Evolutionary conservation across 1,284 basidiomycete genomes (phyloP), one percentile per base, ranked within the genome.

Genomic region (Cystobasidiaceae sp.): DNA sequence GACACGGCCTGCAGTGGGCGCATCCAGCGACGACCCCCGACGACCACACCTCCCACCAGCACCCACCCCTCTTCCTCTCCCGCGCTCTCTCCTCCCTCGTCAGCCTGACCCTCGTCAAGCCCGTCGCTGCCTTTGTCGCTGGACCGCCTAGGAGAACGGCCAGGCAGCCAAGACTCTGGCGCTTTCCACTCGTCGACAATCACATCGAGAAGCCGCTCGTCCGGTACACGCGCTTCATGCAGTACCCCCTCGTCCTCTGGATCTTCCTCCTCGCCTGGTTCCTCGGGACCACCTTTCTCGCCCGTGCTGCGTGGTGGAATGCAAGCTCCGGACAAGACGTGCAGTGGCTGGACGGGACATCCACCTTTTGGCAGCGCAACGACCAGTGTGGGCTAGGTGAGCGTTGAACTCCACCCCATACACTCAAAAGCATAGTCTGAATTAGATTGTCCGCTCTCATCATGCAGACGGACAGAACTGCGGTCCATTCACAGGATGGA

Each of bases 241-340:
- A 44, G n/a, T 25, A 33, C 28, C 61, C 61, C 13, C 9, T 64
- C n/a, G 33, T 64, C 25, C 23, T 56, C 9, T 64, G 61, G 61
- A 30, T 85, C 46, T 80, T 88, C 28, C 81, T 77, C 37, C 79
- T 79, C 30, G 84, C 79, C 0, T 91, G 89, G 75, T 85, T 90
- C 68, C 81, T 89, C 52, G 83, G 81, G 19, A 80, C 90, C 45
- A 82, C 86, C 0, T 88, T 90, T 76, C 82, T 90, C 67, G 78
- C 83, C 4, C 81, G 86, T 17, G 81, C 83, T 8, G 85, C 89
- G 68, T 88, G 83, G 58, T 90, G 85, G 76, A 66, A 46, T 32
- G 62, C 77, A 84, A 51, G 85, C 82, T 15, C 86, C 85, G 3
- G 72, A 82, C 11, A 80, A 81, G 49, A 82, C 85, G 23, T 58